Evolutionary conservation across 2,329 filamentous ascomycete genomes (phyloP), one percentile per base, ranked within the genome.

Genomic region (Diaporthe sp.): DNA sequence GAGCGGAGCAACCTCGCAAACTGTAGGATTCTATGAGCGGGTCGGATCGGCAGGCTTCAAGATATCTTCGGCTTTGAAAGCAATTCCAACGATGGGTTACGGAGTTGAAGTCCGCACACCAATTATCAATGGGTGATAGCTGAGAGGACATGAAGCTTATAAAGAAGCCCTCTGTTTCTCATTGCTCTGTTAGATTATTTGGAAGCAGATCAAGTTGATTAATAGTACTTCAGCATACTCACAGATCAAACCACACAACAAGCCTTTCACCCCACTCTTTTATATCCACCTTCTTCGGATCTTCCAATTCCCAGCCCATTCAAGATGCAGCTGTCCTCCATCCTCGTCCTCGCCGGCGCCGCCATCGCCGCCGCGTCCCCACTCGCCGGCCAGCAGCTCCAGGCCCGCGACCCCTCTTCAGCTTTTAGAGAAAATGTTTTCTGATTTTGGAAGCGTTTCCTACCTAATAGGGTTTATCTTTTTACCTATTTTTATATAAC

Each of bases 31-130:
- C 39, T 46, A 39, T 39, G 15, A 62, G 60, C 60, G 60, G 60
- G 60, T 62, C 60, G 39, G 60, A 62, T 62, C 60, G 7, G 39
- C 60, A 62, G 60, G 60, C 60, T 46, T 62, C 60, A 62, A 62
- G n/a, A 62, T 62, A 6, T 44, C 13, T 60, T 60, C 2, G 6
- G n/a, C 57, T 46, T 46, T 62, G 39, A 13, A 46, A 31, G 15
- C 7, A 31, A 22, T 28, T 34, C 15, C 28, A 34, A 34, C 28
- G 31, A 31, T 19, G 28, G 53, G 51, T 5, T 17, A 61, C 13
- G n/a, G 58, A 58, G 31, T 34, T 22, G 4, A 58, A 22, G 31
- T 58, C 55, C 31, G 34, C 7, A 61, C 39, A 31, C 25, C 25
- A 46, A 8, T 31, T 28, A n/a, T 28, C 34, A n/a, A 31, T 6